Evolutionary conservation across 2,329 filamentous ascomycete species (phyloP), one percentile per base, ranked within the genome.

Genomic region (Alternaria brassicae): DNA sequence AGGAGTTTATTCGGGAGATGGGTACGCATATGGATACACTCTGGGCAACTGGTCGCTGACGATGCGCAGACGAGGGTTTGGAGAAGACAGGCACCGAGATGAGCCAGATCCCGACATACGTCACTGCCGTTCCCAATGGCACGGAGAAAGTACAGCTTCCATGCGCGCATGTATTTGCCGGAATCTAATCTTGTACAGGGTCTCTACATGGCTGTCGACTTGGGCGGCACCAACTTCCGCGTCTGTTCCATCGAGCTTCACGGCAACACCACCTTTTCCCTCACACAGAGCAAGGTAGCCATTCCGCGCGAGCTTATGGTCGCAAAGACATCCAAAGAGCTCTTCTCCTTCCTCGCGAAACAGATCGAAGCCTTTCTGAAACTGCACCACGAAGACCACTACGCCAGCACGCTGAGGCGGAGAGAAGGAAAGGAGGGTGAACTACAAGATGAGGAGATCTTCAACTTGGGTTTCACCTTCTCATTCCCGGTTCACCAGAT

Each of bases 221-320:
- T 99, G n/a, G 95, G 95, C 63, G 95, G 95, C 71, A 99, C 95
- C 66, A 99, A 99, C 82, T 97, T 98, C 81, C 91, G 95, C 70
- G 95, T 99, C 73, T 99, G 95, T 82, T 97, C 94, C 41, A 91
- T 99, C 73, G 87, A 91, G 70, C 85, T 99, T 61, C 93, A 97
- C 76, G 95, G 95, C 73, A 92, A 98, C 81, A 93, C 90, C 71
- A 97, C 93, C 57, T 98, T 97, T 83, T 92, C 91, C 79, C 87
- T 98, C 70, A 96, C 91, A 53, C 96, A 92, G 82, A 92, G 88
- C 80, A 98, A 98, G 81, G 91, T 96, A 57, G 87, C 93, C 62
- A 96, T 99, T 58, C 95, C 95, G 7, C 89, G 88, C 67, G 86
- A 94, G 67, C 84, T 98, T 74, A 98, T 98, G 95, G 86, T 91